Evolutionary conservation across 345 rosid species (phyloP).

Genomic region (Corchorus capsularis): DNA sequence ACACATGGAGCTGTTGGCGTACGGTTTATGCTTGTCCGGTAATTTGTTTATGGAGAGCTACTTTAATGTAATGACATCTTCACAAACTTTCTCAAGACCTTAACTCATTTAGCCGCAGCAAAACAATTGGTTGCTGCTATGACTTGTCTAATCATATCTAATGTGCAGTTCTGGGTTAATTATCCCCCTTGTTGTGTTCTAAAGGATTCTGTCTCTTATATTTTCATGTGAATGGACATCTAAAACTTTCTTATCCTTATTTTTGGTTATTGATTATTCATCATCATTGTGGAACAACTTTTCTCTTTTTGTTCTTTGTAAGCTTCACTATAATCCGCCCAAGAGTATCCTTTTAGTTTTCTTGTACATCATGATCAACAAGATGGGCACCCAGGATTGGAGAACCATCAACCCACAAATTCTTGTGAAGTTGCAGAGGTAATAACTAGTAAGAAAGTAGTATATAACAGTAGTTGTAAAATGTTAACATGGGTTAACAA

Average conservation of each 20-base stretch:
- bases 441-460: no score
- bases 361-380: no score
- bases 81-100: constrained; percentile 25
- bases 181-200: not conserved
- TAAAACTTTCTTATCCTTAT: not conserved
- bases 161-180: constrained; percentile 45
- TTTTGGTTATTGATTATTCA: not conserved
- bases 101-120: constrained; percentile 43
- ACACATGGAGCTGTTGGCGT: constrained; percentile 27
- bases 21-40: constrained; percentile 33
- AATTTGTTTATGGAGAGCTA: constrained; percentile 7
- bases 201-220: not conserved
- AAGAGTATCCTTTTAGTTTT: no score
- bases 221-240: not conserved
- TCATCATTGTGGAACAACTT: not conserved
- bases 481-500: no score
- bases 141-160: constrained; percentile 43
- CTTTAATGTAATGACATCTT: constrained; percentile 35
- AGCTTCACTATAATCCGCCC: not conserved
- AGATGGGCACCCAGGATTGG: no score
- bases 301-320: not conserved
- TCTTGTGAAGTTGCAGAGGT: no score
- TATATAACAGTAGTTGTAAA: no score
- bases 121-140: constrained; percentile 39
- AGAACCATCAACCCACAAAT: no score